Evolutionary conservation across 108 stramenopile genomes (phyloP), one percentile per base, ranked within the genome.

Genomic region (Aureococcus anophagefferens): DNA sequence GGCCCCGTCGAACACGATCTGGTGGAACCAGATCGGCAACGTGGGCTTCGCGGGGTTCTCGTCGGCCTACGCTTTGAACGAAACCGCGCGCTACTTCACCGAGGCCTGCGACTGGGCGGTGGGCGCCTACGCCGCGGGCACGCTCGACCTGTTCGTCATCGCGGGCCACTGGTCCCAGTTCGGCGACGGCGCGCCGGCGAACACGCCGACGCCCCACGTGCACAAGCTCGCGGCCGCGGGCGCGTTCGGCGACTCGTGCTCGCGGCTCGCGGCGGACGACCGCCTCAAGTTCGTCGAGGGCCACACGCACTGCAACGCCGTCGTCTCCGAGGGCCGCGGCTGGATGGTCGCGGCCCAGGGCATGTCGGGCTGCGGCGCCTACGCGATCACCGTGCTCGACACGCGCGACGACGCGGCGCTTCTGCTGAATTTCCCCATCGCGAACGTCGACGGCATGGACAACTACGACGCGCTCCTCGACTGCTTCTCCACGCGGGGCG

Each of bases 31-130:
- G 13, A 45, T 71, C 35, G 70, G 70, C 5, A 71, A 71, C 35
- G 70, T 71, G n/a, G 70, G 28, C n/a, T 71, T 62, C 63, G 46
- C 46, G 28, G 51, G 63, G 9, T 71, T 64, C 70, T 71, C 70
- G n/a, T 34, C 37, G 36, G 51, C 5, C 63, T 44, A 71, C 36
- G 28, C 33, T 15, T 62, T 30, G 5, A 30, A n/a, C 28, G 30
- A 5, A 14, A 71, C 46, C 46, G 5, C 9, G 28, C n/a, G 5
- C 5, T 71, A 71, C 15, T 5, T 71, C 5, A 5, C 5, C 5
- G 46, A 71, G 59, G 59, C 70, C 9, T 71, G 70, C 30, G 63
- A 62, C 30, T 71, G 29, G 25, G 63, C 63, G 11, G 5, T 35
- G 37, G 37, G 11, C 4, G 37, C 37, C 37, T 11, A 9, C 37